Evolutionary conservation across 768 basidiomycete species (phyloP), one percentile per base, ranked within the genome.

Genomic region (Suillus occidentalis): DNA sequence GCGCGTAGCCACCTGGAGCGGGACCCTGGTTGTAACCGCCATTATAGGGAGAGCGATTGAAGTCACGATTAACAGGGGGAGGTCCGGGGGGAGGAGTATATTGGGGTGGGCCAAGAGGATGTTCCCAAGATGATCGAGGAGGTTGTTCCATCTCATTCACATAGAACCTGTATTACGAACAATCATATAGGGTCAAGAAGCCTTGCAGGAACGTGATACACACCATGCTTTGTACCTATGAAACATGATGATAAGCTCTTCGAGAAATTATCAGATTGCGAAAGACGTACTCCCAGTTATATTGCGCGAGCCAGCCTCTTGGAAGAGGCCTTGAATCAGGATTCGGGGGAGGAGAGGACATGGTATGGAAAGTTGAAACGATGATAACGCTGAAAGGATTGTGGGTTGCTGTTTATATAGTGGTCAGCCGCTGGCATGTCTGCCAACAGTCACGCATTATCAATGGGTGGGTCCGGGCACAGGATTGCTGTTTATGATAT

Each of bases 221-320:
- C 66, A 91, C 90, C 90, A 92, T 66, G 86, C 75, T 67, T 81
- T 83, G 71, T 91, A 91, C 61, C 88, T 89, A 71, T 62, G 74
- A 71, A 60, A 36, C 49, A 71, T 65, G 57, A 73, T 80, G 65
- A 74, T 70, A 9, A 63, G 62, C 57, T 62, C 73, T 71, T 65
- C 60, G 62, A 22, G 12, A 39, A 67, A 76, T 71, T 68, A 71
- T 69, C 70, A 63, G n/a, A 56, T 10, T 36, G 52, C 4, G 13
- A 22, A 22, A 63, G 22, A 82, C 87, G 57, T 71, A 91, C 91
- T 87, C 88, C 62, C 72, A 56, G 69, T 93, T 90, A 70, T 80
- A 92, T 69, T 90, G 88, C 20, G 83, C 76, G 20, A 85, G 78
- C 90, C 90, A 92, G 45, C 91, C 91, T 1, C 77, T 77, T 12